Base-by-base conservation (phyloP, 371 early-diverging fungal species). In the Choanephora cucurbitarum region DNA sequence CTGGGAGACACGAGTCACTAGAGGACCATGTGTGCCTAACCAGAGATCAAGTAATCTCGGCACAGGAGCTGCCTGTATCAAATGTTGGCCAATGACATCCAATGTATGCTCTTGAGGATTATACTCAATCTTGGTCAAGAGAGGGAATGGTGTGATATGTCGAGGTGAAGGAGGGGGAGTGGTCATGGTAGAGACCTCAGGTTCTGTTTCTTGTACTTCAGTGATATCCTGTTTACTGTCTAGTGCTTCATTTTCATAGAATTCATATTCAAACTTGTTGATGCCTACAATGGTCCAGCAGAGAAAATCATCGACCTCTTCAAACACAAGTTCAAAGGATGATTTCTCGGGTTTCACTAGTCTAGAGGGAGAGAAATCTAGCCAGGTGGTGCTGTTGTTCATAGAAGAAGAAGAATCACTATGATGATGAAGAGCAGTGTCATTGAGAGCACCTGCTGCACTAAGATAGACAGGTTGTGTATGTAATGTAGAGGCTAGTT, bases 271-370 rank as follows among this genome's bases (percentile, higher is more conserved):
- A 63, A 83, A 83, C 45, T 72, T 73, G 24, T 73, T 70, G 55
- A 90, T 86, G 50, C 91, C 89, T n/a, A 90, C 91, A 51, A 90
- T 89, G 5, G 92, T 91, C 92, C 92, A 91, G 72, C 90, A 91
- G 41, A 91, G 72, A 61, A 81, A 87, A 59, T 91, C 92, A 63
- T 88, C 89, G 17, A 90, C 75, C 50, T 72, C 73, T 44, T 72
- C 70, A 59, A 67, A 23, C 34, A 51, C 49, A 3, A 61, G 21
- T 21, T 60, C 64, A 19, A 46, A 19, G 9, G 63, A 58, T 65
- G 60, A 70, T 49, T 45, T 64, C 52, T 54, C 73, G 13, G 62
- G 57, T 49, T 62, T 77, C 48, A 66, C 70, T 42, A 63, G 58
- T 61, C 42, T 61, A 41, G 69, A 76, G 65, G 54, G 73, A 49